Evolutionary conservation across 2,329 filamentous ascomycete genomes (phyloP).

Genomic region (Penicillium sp.): DNA sequence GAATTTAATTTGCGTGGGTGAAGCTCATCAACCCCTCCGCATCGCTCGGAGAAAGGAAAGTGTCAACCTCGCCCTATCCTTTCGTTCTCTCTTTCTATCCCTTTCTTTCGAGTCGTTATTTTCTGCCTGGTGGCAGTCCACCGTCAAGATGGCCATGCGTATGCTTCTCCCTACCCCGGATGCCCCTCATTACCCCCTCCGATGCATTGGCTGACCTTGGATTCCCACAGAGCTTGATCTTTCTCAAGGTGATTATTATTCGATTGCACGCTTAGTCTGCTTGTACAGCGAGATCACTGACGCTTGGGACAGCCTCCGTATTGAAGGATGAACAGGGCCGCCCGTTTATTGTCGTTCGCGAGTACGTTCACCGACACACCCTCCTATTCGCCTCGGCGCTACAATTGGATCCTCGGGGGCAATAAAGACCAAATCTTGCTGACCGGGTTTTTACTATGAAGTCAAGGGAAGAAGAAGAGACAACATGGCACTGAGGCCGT

Average conservation of each 20-base stretch:
- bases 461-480: conserved; percentile 96
- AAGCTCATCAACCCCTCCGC: conserved; percentile 35
- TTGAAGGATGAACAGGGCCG: conserved; percentile 97
- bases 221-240: conserved; percentile 49
- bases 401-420: conserved; percentile 9
- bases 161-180: conserved; percentile 31
- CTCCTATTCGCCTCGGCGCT: conserved; percentile 2
- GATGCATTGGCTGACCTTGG: conserved; percentile 33
- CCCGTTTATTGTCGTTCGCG: conserved; percentile 97
- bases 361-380: conserved; percentile 64
- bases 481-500: conserved; percentile 96
- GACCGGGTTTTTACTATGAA: conserved; percentile 42
- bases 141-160: conserved; percentile 55
- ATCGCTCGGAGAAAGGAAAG: conserved; percentile 16
- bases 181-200: conserved; percentile 41
- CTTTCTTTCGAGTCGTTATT: conserved; percentile 16
- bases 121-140: conserved; percentile 38
- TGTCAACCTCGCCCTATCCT: conserved; percentile 5
- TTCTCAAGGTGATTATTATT: conserved; percentile 46
- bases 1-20: conserved; percentile 45
- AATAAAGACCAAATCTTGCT: conserved; percentile 30
- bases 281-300: conserved; percentile 22
- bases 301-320: conserved; percentile 61
- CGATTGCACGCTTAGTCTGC: conserved; percentile 23
- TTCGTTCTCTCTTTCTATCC: conserved; percentile 12